Evolutionary conservation across 352 stramenopile genomes (phyloP).

Genomic region (Peronospora farinosa): DNA sequence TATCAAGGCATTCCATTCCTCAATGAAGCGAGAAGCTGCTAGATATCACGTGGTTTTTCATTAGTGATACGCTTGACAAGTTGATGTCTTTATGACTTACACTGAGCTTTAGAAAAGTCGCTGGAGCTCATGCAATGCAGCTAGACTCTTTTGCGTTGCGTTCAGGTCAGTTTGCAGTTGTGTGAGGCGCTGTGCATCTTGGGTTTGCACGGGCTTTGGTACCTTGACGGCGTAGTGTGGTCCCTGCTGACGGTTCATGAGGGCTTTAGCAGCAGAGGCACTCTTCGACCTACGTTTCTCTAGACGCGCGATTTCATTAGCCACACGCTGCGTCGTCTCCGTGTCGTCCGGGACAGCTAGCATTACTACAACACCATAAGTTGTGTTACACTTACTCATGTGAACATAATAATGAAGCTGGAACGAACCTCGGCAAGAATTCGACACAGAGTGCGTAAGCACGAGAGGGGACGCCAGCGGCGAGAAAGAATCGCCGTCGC

Average conservation of each 20-base stretch:
- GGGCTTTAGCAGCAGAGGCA: conserved; percentile 35
- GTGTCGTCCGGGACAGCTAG: conserved; percentile 55
- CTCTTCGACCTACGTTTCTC: conserved; percentile 62
- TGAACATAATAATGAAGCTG: neutral
- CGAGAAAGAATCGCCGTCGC: neutral
- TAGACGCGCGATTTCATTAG: conserved; percentile 53
- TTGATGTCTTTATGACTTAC: no score
- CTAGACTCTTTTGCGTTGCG: conserved; percentile 46
- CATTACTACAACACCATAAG: conserved; percentile 33
- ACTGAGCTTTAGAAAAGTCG: conserved; percentile 22
- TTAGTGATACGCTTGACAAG: no score
- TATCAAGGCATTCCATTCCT: no score
- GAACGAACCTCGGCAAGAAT: conserved; percentile 45
- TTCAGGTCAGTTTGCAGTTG: conserved; percentile 55
- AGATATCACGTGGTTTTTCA: no score
- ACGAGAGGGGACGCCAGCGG: conserved; percentile 17
- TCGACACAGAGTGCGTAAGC: conserved; percentile 48
- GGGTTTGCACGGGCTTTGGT: conserved; percentile 50
- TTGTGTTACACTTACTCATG: neutral
- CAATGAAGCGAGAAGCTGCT: no score
- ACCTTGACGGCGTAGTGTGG: conserved; percentile 60
- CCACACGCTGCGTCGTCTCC: conserved; percentile 60
- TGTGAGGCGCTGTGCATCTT: conserved; percentile 49
- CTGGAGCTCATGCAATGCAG: conserved; percentile 49
- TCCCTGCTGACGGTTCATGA: conserved; percentile 37